These are phyloP conservation scores for Xylaria curta DNA, from an alignment of 495 filamentous ascomycete genomes.

Conservation along the genomic window DNA sequence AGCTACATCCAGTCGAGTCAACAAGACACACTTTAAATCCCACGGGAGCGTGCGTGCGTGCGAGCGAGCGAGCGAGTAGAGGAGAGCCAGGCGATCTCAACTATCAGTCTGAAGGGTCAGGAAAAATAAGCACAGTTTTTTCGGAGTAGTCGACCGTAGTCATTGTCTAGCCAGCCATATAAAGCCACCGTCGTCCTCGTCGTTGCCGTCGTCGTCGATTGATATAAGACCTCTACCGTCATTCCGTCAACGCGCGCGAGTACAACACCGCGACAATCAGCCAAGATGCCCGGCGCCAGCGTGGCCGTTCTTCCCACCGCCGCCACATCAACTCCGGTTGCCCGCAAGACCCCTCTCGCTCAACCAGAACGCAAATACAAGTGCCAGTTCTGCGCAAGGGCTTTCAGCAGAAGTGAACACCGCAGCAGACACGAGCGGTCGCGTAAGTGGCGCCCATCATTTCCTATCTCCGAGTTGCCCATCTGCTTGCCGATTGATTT, in stretches of 20 bases:
- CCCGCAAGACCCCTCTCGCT: constrained; percentile 64
- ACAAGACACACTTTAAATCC: constrained; percentile 67
- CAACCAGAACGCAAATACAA: constrained; percentile 96
- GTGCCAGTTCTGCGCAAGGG: constrained; percentile 97
- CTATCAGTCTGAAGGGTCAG: constrained; percentile 55
- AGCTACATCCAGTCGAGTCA: constrained; percentile 54
- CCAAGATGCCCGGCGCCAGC: constrained; percentile 70
- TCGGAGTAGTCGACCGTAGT: constrained; percentile 42
- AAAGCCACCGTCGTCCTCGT: constrained; percentile 32
- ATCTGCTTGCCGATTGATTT: constrained; percentile 7
- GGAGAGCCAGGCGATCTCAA: constrained; percentile 60
- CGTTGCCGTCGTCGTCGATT: constrained; percentile 36
- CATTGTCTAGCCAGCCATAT: constrained; percentile 22
- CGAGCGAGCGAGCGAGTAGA: no score
- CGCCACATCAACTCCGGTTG: constrained; percentile 65
- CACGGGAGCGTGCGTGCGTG: constrained; percentile 60
- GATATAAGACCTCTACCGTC: constrained; percentile 25
- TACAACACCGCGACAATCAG: constrained; percentile 53
- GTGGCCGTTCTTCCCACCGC: constrained; percentile 64
- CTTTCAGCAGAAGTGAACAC: constrained; percentile 97
- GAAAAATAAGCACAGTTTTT: constrained; percentile 31
- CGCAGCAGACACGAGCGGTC: constrained; percentile 96
- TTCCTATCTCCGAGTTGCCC: background rate
- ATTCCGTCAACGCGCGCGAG: constrained; percentile 40
- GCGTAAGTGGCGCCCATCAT: constrained; percentile 71